Conservation (phyloP, 441 rosid species). For the Metrosideros polymorpha region DNA sequence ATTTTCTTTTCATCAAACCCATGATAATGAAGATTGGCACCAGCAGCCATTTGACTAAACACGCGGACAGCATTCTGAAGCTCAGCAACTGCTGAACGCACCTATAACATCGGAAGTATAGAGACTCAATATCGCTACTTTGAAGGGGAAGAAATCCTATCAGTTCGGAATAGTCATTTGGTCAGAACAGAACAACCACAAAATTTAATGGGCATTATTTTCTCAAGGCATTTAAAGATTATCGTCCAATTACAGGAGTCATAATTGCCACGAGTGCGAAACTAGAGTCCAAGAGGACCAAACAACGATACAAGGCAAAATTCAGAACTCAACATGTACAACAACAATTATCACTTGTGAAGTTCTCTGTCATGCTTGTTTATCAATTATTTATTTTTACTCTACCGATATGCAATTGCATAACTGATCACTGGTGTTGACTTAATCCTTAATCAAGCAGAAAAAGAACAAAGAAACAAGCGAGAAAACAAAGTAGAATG, state of each 20-base stretch:
- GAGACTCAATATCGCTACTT: not conserved
- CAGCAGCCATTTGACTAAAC: conserved; percentile 85
- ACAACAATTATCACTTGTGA: not conserved
- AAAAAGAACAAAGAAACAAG: not conserved
- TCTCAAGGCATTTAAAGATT: not conserved
- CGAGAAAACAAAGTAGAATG: not conserved
- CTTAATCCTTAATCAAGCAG: not conserved
- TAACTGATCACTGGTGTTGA: not conserved
- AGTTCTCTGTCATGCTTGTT: not conserved
- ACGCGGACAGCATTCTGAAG: conserved; percentile 94
- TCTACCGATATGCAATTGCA: not conserved
- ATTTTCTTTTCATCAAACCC: conserved; percentile 98
- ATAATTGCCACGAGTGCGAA: not conserved
- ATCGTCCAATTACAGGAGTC: not conserved
- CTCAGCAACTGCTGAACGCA: conserved; percentile 91
- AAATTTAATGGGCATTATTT: not conserved
- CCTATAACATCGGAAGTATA: conserved; percentile 35
- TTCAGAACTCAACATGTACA: not conserved
- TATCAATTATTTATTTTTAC: not conserved
- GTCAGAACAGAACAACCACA: not conserved
- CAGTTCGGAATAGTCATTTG: not conserved
- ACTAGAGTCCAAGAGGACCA: not conserved
- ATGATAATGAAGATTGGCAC: conserved; percentile 89
- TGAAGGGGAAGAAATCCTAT: not conserved
- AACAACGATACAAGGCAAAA: not conserved